A percentile compares a stretch with the other conserved stretches of the same genome.
Evolutionary conservation across 768 basidiomycete genomes (phyloP).

Genomic region (Rhodotorula babjevae): DNA sequence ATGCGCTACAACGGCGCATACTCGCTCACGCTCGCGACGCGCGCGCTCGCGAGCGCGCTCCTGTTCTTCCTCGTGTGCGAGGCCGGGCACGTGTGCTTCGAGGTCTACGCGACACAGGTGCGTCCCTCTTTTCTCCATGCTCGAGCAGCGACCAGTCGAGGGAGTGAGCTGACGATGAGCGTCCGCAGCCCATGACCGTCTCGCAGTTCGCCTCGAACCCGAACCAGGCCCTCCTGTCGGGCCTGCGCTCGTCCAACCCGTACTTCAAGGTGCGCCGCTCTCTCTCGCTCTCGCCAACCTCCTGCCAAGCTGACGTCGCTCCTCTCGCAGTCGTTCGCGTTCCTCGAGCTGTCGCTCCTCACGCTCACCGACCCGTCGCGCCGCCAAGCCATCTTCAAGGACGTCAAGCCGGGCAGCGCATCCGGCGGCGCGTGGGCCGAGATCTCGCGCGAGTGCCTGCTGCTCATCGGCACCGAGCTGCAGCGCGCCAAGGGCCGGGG

Average conservation of each 20-base stretch:
- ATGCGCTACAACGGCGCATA: conserved; percentile 27
- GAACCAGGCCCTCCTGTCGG: conserved; percentile 33
- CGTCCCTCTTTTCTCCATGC: fast-evolving
- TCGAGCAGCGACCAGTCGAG: not conserved
- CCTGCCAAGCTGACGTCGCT: not conserved
- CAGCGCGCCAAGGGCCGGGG: conserved; percentile 33
- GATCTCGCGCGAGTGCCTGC: conserved; percentile 32
- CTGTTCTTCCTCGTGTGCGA: conserved; percentile 22
- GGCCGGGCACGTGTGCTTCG: conserved; percentile 25
- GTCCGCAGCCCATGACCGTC: conserved; percentile 24
- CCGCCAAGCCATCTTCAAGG: conserved; percentile 37
- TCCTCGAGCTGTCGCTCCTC: conserved; percentile 34
- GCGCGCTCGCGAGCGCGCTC: conserved; percentile 8
- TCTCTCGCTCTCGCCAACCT: not conserved
- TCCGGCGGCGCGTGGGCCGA: conserved; percentile 31
- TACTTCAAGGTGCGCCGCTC: conserved; percentile 32
- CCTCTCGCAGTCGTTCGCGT: conserved; percentile 24
- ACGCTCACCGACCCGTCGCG: conserved; percentile 18
- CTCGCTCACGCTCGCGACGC: conserved; percentile 21
- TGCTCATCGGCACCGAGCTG: conserved; percentile 35
- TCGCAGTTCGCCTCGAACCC: conserved; percentile 31
- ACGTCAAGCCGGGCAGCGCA: conserved; percentile 20
- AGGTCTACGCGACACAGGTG: conserved; percentile 38
- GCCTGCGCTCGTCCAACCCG: conserved; percentile 18
- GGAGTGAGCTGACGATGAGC: not conserved